Conservation (phyloP, 208 protist genomes). For the Wallacemonas sp. region DNA sequence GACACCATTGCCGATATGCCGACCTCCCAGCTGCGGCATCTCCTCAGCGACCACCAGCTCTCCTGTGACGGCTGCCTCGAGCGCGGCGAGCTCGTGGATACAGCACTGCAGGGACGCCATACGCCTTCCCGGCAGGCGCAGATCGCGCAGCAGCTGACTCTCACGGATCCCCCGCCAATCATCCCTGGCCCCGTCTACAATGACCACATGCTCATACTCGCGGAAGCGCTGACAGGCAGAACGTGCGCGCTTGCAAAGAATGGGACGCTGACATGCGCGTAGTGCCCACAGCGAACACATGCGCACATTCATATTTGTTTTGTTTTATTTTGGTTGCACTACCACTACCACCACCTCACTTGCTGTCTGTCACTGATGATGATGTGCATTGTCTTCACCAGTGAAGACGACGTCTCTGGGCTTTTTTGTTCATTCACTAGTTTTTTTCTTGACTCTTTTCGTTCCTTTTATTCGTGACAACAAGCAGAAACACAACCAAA, state of each 20-base stretch:
- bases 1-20: conserved; percentile 20
- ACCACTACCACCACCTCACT: too few relatives aligned
- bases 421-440: neutral
- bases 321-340: too few relatives aligned
- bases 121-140: conserved; percentile 37
- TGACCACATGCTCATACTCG: neutral
- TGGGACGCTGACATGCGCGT: neutral
- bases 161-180: conserved; percentile 29
- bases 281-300: neutral
- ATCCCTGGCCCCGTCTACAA: neutral
- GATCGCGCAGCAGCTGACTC: conserved; percentile 41
- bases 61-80: conserved; percentile 49
- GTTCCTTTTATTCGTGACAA: conserved; percentile 1
- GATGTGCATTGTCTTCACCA: neutral
- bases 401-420: neutral
- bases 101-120: conserved; percentile 32
- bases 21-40: conserved; percentile 28
- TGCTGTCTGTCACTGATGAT: too few relatives aligned
- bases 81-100: conserved; percentile 41
- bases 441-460: neutral
- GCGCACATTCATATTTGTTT: too few relatives aligned
- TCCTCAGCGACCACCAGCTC: conserved; percentile 38
- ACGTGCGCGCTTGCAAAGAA: neutral
- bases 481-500: too few relatives aligned
- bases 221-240: neutral